These are phyloP conservation scores for Rhizoclosmatium globosum DNA, from an alignment of 192 early-diverging fungal genomes.

Conservation along the genomic window DNA sequence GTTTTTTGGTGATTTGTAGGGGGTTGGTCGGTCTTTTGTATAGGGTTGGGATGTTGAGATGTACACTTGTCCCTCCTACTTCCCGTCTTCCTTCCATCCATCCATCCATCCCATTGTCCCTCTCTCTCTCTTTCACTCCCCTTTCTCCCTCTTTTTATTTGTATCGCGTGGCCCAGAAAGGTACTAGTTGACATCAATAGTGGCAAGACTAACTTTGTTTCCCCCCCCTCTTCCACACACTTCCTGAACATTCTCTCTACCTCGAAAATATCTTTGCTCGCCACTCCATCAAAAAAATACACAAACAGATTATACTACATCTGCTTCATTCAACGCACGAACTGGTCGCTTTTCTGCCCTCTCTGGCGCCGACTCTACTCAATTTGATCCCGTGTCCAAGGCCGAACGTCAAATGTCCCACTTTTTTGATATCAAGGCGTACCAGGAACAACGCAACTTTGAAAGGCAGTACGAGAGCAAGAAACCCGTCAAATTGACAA, in stretches of 20 bases:
- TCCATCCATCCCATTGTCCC: too few relatives aligned
- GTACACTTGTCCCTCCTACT: neutral
- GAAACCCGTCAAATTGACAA: conserved; percentile 21
- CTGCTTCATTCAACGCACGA: conserved; percentile 32
- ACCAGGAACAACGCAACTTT: conserved; percentile 32
- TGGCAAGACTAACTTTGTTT: too few relatives aligned
- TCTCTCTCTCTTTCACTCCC: too few relatives aligned
- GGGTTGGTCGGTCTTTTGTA: too few relatives aligned
- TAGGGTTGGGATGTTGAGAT: too few relatives aligned
- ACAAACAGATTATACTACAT: conserved; percentile 29
- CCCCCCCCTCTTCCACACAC: too few relatives aligned
- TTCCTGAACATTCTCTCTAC: neutral
- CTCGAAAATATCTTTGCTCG: neutral
- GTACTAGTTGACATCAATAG: too few relatives aligned
- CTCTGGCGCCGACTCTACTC: neutral
- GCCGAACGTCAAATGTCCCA: conserved; percentile 40
- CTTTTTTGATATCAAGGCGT: conserved; percentile 33
- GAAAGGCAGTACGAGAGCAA: neutral
- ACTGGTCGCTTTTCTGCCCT: conserved; percentile 27
- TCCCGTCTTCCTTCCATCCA: neutral
- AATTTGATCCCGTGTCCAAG: conserved; percentile 36
- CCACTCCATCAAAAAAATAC: neutral
- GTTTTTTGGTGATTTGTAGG: neutral
- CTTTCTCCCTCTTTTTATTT: too few relatives aligned
- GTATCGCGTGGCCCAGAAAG: too few relatives aligned